These are phyloP conservation scores for Irpex sp. DNA, from an alignment of 1,284 basidiomycete species.

Conservation along the genomic window DNA sequence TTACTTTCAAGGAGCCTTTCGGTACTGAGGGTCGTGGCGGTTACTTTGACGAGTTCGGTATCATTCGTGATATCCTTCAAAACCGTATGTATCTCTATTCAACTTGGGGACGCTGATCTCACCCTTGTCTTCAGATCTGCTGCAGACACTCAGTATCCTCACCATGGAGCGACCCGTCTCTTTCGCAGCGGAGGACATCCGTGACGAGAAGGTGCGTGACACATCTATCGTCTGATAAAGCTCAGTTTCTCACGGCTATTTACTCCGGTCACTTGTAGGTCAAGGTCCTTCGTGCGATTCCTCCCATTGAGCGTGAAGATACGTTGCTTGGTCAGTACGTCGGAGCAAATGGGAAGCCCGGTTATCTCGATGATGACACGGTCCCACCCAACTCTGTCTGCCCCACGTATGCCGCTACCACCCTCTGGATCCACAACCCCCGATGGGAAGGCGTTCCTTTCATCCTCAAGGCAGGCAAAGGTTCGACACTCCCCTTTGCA, in stretches of 20 bases:
- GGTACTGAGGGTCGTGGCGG: slow-evolving; percentile 96
- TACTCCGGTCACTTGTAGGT: slow-evolving; percentile 50
- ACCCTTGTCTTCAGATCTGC: slow-evolving; percentile 57
- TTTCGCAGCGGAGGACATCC: slow-evolving; percentile 93
- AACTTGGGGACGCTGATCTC: background rate
- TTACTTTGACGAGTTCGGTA: slow-evolving; percentile 98
- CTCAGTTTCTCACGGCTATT: slow-evolving; percentile 12
- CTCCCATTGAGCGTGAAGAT: slow-evolving; percentile 74
- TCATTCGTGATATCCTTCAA: slow-evolving; percentile 94
- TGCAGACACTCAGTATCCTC: slow-evolving; percentile 89
- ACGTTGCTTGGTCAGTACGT: slow-evolving; percentile 93
- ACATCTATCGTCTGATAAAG: background rate
- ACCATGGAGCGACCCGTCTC: slow-evolving; percentile 98
- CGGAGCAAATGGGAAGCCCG: slow-evolving; percentile 84
- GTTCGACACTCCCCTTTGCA: slow-evolving; percentile 39
- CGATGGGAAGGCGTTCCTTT: slow-evolving; percentile 98
- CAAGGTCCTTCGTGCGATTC: slow-evolving; percentile 90
- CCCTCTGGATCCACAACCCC: slow-evolving; percentile 89
- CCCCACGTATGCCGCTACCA: slow-evolving; percentile 89
- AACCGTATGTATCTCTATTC: slow-evolving; percentile 70
- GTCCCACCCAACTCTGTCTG: slow-evolving; percentile 90
- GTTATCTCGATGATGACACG: slow-evolving; percentile 94
- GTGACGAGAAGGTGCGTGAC: slow-evolving; percentile 83
- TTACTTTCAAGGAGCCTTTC: slow-evolving; percentile 98
- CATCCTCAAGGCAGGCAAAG: slow-evolving; percentile 96